Conservation (phyloP, 176 grass and related monocot species). For the Eremochloa ophiuroides region DNA sequence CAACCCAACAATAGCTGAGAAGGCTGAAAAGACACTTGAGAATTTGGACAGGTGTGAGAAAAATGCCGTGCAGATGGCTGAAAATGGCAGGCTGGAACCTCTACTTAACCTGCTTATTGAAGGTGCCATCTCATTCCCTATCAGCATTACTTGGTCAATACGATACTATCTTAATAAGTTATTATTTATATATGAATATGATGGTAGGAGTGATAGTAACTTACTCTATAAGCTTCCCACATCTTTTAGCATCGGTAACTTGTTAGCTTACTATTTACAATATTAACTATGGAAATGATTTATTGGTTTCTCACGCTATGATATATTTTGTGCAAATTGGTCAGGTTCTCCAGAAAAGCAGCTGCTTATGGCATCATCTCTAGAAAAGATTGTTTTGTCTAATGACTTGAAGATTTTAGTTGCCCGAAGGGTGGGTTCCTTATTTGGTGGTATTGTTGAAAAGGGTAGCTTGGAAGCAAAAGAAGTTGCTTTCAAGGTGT, state of each 20-base stretch:
- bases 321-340: constrained; percentile 19
- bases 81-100: constrained; percentile 68
- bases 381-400: constrained; percentile 66
- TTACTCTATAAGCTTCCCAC: neutral
- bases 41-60: constrained; percentile 58
- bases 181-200: neutral
- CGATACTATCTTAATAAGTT: neutral
- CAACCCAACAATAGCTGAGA: constrained; percentile 18
- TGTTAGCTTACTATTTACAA: neutral
- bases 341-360: constrained; percentile 63
- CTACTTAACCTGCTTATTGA: constrained; percentile 60
- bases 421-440: constrained; percentile 52
- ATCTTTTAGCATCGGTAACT: neutral
- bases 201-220: neutral
- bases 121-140: constrained; percentile 34
- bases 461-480: constrained; percentile 52
- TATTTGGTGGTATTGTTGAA: constrained; percentile 53
- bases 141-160: neutral
- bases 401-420: constrained; percentile 67
- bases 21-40: constrained; percentile 43
- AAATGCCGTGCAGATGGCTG: constrained; percentile 59
- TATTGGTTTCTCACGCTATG: constrained; percentile 10
- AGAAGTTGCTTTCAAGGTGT: constrained; percentile 67
- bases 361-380: constrained; percentile 44
- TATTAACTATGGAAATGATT: neutral